These are phyloP conservation scores for Bertia moriformis DNA, from an alignment of 2,329 filamentous ascomycete species.

Conservation along the genomic window DNA sequence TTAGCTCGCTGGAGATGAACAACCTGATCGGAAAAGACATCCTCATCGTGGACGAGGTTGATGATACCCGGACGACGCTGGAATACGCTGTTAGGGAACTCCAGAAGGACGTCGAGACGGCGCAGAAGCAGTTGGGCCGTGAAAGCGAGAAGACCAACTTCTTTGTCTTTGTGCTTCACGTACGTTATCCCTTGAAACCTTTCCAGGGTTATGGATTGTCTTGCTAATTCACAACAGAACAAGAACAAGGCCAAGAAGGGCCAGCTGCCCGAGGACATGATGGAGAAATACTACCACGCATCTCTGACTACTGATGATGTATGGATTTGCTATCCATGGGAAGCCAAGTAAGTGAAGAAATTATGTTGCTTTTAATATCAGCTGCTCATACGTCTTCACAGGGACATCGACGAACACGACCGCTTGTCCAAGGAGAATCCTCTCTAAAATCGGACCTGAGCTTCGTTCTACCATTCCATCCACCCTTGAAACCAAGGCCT, in stretches of 20 bases:
- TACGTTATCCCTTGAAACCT: constrained; percentile 24
- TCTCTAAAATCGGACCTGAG: too few relatives aligned
- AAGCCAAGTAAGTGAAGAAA: constrained; percentile 35
- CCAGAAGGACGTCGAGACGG: constrained; percentile 81
- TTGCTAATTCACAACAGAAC: constrained; percentile 43
- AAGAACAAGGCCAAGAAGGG: constrained; percentile 98
- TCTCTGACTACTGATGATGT: constrained; percentile 80
- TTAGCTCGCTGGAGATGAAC: constrained; percentile 72
- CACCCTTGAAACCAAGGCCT: too few relatives aligned
- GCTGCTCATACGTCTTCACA: constrained; percentile 14
- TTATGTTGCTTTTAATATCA: not conserved
- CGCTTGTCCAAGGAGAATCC: constrained; percentile 34
- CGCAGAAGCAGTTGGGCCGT: constrained; percentile 58
- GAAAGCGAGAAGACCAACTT: constrained; percentile 68
- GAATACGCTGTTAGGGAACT: constrained; percentile 89
- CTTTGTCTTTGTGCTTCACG: constrained; percentile 87
- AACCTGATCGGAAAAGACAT: constrained; percentile 84
- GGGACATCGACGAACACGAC: constrained; percentile 87
- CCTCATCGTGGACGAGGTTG: constrained; percentile 87
- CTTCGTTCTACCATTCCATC: too few relatives aligned
- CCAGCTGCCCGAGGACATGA: constrained; percentile 62
- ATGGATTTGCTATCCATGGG: constrained; percentile 99
- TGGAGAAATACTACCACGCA: constrained; percentile 64
- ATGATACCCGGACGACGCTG: constrained; percentile 85
- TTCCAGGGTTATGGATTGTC: not conserved